These are phyloP conservation scores for Sextonia rubra DNA, from an alignment of 164 flowering plant genomes.

Conservation along the genomic window DNA sequence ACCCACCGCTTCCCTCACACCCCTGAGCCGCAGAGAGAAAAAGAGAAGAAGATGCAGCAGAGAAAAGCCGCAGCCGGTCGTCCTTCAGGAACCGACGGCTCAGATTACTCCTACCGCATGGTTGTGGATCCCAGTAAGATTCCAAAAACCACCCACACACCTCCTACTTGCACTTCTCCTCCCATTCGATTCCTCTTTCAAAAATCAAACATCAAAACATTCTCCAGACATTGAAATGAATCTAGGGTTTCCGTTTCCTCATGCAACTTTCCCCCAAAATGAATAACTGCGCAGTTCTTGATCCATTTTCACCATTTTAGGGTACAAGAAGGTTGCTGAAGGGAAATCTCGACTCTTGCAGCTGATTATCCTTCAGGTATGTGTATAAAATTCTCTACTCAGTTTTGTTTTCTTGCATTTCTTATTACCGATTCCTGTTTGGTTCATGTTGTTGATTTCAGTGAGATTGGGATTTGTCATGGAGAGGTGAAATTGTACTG, in stretches of 20 bases:
- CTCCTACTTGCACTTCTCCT: background rate
- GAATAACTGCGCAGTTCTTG: background rate
- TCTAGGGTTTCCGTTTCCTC: background rate
- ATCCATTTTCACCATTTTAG: conserved; percentile 23
- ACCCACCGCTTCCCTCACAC: no score
- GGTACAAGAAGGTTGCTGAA: conserved; percentile 70
- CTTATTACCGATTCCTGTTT: background rate
- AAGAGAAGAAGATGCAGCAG: conserved; percentile 41
- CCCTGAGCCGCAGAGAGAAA: background rate
- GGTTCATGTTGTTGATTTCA: no score
- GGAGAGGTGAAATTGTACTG: no score
- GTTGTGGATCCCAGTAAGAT: conserved; percentile 80
- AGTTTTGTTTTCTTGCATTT: no score
- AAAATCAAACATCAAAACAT: background rate
- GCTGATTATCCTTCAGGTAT: conserved; percentile 56
- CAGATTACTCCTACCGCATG: conserved; percentile 97
- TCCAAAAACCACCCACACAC: background rate
- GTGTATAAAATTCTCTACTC: no score
- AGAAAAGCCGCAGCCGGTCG: conserved; percentile 48
- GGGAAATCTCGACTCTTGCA: conserved; percentile 53
- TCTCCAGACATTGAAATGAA: background rate
- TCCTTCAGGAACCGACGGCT: conserved; percentile 93
- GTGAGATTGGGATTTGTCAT: no score
- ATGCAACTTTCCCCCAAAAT: no score
- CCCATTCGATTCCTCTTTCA: background rate